Base-by-base conservation (phyloP, 1,284 basidiomycete genomes). In the Volvariella volvacea region DNA sequence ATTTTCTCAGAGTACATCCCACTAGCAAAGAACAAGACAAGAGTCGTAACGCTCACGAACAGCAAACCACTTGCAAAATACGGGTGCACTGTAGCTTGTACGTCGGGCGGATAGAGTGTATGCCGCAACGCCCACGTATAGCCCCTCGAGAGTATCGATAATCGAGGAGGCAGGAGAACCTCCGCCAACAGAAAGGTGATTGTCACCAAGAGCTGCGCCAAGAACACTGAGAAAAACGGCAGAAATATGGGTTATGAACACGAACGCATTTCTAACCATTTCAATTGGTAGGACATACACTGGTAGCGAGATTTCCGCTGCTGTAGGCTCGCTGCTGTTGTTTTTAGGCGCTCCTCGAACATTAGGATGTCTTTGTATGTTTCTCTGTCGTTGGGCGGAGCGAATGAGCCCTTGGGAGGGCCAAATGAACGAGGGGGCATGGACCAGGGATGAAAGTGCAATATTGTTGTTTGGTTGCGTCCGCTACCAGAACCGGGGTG, bases 1-100 rank as follows among this genome's bases (percentile, higher is more conserved):
- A 99, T 96, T 68, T 95, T 93, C 64, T 98, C 94, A 6, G 87
- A 77, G 58, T 98, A 98, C 79, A 96, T 88, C 6, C 95, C 95
- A 54, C 88, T 94, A 1, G 92, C 92, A 60, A 98, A 98, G 75
- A 99, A 98, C 31, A 99, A 76, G 22, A 89, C 80, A 6, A 98
- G 78, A 1, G 92, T 96, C 9, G 92, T 94, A 46, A 90, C 78
- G 20, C 85, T 80, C 36, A 95, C 88, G 48, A 92, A 87, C 10
- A 93, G 70, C 39, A 91, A 64, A 2, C 86, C 89, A 36, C 80
- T 83, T 4, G 80, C 72, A 50, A 88, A 65, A 60, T 88, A 92
- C 10, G 83, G 83, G 55, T 78, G 82, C 1, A 81, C 64, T 16
- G 64, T 61, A 14, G 77, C 66, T 33, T 70, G 61, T 3, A 58